Base-by-base conservation (phyloP, 345 rosid species). In the Xanthoceras sorbifolium region DNA sequence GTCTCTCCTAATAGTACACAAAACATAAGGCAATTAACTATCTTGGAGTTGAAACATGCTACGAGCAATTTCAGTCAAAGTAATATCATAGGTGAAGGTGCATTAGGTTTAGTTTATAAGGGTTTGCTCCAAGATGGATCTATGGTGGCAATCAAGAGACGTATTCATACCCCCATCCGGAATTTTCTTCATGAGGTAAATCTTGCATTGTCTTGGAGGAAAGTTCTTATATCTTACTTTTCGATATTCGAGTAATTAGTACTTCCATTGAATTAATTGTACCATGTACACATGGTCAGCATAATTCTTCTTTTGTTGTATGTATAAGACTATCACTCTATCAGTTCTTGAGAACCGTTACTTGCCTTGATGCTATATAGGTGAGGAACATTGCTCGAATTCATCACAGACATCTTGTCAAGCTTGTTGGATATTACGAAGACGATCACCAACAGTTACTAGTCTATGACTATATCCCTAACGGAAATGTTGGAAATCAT, bases 121-220 rank as follows among this genome's bases (percentile, higher is more conserved):
- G 90, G 87, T 62, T 50, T 87, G 64, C 90, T 85, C 74, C 86
- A 73, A 64, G 84, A 87, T 74, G 87, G 90, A 65, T 77, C 90
- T 42, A 73, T 85, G 23, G 88, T 85, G 25, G 86, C 85, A 20
- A 81, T 87, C 75, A 87, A 87, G 83, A 78, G 87, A 79, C 69
- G 46, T 66, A 34, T 81, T 12, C 67, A 81, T 23, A 68, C 69
- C 55, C 84, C 73, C 1, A 52, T 67, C 69, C 82, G n/a, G 10
- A 38, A 77, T 54, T 77, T 85, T 23, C 50, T 75, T 71, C 71
- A 46, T 17, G 64, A 83, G 87, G 87, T 84, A 79, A 77, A 68
- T 46, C 44, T 73, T n/a, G 20, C 32, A 38, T 57, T 64, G 14
- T 25, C 23, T 59, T 4, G 1, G n/a, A 18, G 6, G 14, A 52